Percentiles rank a stretch among this genome's conserved stretches.
Evolutionary conservation across 2,329 filamentous ascomycete species (phyloP).

Genomic region (Thermoascus crustaceus): DNA sequence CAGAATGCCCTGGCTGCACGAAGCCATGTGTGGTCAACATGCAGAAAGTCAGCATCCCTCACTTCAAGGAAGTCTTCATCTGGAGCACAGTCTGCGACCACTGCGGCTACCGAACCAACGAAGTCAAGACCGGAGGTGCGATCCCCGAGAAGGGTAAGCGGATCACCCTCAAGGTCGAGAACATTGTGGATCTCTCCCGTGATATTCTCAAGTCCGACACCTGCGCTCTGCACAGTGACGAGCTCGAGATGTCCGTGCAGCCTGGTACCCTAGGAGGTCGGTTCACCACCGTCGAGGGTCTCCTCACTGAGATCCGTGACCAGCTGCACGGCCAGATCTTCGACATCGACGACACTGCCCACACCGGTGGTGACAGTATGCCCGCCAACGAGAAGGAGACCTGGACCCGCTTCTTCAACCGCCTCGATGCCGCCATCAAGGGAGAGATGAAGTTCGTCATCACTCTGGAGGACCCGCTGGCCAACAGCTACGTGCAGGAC

Average conservation of each 20-base stretch:
- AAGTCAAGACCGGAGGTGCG: constrained; percentile 94
- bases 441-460: constrained; percentile 76
- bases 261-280: constrained; percentile 90
- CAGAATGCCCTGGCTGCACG: constrained; percentile 83
- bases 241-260: constrained; percentile 79
- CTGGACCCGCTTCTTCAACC: constrained; percentile 76
- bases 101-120: constrained; percentile 91
- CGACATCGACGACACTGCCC: constrained; percentile 53
- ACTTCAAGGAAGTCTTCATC: constrained; percentile 94
- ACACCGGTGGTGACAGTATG: constrained; percentile 71
- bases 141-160: constrained; percentile 78
- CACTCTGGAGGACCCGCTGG: constrained; percentile 77
- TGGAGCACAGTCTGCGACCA: constrained; percentile 89
- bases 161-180: constrained; percentile 68
- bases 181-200: constrained; percentile 65
- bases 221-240: constrained; percentile 76
- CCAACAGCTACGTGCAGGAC: constrained; percentile 89
- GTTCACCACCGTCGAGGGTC: constrained; percentile 93
- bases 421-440: constrained; percentile 67
- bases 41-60: constrained; percentile 97
- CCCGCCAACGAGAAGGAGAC: constrained; percentile 53
- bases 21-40: constrained; percentile 84
- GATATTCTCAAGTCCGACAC: constrained; percentile 97
- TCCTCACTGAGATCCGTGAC: constrained; percentile 84
- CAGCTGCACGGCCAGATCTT: constrained; percentile 87